phyloP scores from a whole-genome alignment of 768 basidiomycete genomes.

The Boletus coccyginus region DNA sequence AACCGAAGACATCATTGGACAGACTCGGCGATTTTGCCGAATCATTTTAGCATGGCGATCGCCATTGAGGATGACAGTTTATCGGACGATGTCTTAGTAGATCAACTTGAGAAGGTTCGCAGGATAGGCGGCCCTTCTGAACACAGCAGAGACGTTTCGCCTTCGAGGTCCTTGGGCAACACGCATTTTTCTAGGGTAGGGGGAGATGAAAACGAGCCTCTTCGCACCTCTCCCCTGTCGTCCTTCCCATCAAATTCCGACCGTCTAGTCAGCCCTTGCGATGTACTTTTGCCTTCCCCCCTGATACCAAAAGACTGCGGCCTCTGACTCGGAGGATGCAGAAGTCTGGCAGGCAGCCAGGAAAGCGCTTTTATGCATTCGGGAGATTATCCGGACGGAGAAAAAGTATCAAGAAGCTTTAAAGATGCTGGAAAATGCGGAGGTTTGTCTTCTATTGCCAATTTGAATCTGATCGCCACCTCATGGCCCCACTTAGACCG shows the following conservation, averaged over 20 bases:
- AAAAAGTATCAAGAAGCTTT: constrained; percentile 41
- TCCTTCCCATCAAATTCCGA: not conserved
- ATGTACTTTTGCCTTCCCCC: not conserved
- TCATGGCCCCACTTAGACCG: constrained; percentile 25
- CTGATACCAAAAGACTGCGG: constrained; percentile 1
- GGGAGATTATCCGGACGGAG: constrained; percentile 50
- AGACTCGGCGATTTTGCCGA: not conserved
- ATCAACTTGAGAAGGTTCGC: constrained; percentile 45
- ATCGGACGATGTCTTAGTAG: constrained; percentile 49
- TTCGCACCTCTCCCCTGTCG: not conserved
- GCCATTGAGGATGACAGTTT: constrained; percentile 50
- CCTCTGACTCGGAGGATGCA: constrained; percentile 22
- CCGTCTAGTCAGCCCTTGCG: not conserved
- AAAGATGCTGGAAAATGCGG: constrained; percentile 34
- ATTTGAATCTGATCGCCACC: not conserved
- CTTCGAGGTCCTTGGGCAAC: not conserved
- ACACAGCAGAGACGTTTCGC: not conserved
- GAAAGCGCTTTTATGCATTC: constrained; percentile 41
- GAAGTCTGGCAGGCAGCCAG: constrained; percentile 37
- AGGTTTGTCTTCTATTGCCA: constrained; percentile 24
- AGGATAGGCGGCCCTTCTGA: constrained; percentile 13
- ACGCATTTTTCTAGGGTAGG: not conserved
- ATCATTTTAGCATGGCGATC: constrained; percentile 35
- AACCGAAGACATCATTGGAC: not conserved
- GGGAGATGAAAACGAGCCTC: not conserved